phyloP scores from a whole-genome alignment of 306 rosid genomes.

The Myrica gale region DNA sequence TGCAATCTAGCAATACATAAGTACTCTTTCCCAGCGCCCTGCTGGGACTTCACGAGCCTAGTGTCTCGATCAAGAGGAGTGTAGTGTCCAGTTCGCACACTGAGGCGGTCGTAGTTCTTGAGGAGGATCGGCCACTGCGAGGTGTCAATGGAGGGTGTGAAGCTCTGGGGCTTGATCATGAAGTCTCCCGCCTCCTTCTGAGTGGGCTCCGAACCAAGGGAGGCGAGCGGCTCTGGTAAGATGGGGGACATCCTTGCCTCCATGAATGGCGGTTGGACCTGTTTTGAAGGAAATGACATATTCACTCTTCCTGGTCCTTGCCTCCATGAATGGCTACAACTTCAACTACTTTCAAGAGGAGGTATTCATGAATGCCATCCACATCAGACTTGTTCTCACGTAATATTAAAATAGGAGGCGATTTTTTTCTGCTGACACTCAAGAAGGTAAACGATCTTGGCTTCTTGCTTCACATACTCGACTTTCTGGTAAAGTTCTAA shows the following conservation, averaged over 20 bases:
- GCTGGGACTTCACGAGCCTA: constrained; percentile 73
- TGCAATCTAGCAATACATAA: constrained; percentile 75
- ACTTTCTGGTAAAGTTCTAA: constrained; percentile 84
- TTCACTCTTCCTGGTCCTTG: constrained; percentile 94
- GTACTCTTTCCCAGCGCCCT: constrained; percentile 86
- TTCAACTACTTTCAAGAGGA: constrained; percentile 90
- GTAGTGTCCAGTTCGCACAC: constrained; percentile 81
- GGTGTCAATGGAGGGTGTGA: constrained; percentile 65
- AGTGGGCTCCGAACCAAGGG: constrained; percentile 16
- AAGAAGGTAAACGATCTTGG: constrained; percentile 84
- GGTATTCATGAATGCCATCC: constrained; percentile 92
- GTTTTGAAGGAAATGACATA: constrained; percentile 55
- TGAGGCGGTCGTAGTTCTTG: constrained; percentile 84
- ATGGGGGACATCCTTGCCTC: constrained; percentile 13
- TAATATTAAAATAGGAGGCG: constrained; percentile 84
- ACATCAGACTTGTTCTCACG: constrained; percentile 93
- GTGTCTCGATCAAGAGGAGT: constrained; percentile 85
- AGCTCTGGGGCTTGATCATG: constrained; percentile 65
- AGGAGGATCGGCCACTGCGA: constrained; percentile 85
- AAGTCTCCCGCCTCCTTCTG: constrained; percentile 36
- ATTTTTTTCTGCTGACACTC: constrained; percentile 84
- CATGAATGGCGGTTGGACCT: no score
- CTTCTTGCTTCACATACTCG: constrained; percentile 94
- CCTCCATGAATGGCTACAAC: constrained; percentile 96
- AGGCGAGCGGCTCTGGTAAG: constrained; percentile 2